These are phyloP conservation scores for Trichosporon faecale DNA, from an alignment of 1,284 basidiomycete species.

Conservation along the genomic window DNA sequence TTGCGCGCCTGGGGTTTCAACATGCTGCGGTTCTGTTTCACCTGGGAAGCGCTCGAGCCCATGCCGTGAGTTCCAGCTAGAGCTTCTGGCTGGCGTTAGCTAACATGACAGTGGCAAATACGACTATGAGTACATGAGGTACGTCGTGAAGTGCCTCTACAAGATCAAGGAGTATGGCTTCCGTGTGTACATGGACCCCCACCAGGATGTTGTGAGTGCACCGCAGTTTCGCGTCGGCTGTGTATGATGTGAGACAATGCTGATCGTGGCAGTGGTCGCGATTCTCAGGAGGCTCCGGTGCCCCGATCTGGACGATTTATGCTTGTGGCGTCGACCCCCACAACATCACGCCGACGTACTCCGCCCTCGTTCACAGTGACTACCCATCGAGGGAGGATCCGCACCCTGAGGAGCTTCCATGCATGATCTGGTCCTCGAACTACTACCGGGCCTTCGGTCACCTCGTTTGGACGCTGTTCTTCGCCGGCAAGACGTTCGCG, in stretches of 20 bases:
- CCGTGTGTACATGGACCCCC: conserved; percentile 89
- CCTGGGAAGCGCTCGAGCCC: conserved; percentile 91
- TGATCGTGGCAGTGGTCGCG: conserved; percentile 75
- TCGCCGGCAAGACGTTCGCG: conserved; percentile 82
- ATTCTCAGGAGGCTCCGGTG: conserved; percentile 92
- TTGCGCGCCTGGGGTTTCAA: conserved; percentile 93
- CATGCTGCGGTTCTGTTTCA: conserved; percentile 82
- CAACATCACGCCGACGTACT: conserved; percentile 76
- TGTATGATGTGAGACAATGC: neutral
- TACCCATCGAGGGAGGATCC: conserved; percentile 63
- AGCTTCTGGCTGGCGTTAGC: neutral
- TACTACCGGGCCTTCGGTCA: conserved; percentile 84
- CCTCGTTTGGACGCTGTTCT: conserved; percentile 92
- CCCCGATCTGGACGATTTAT: conserved; percentile 88
- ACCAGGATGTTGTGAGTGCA: conserved; percentile 84
- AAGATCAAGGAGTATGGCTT: conserved; percentile 97
- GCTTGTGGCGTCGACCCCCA: conserved; percentile 89
- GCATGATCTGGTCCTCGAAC: conserved; percentile 97
- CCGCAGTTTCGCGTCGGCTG: neutral
- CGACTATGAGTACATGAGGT: conserved; percentile 89
- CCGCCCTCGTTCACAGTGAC: conserved; percentile 84
- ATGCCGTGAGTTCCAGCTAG: conserved; percentile 72
- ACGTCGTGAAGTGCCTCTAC: conserved; percentile 76
- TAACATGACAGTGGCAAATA: conserved; percentile 67
- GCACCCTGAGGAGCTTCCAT: conserved; percentile 71